Evolutionary conservation across 352 stramenopile genomes (phyloP), one percentile per base, ranked within the genome.

Genomic region (Globisporangium mamillatum): DNA sequence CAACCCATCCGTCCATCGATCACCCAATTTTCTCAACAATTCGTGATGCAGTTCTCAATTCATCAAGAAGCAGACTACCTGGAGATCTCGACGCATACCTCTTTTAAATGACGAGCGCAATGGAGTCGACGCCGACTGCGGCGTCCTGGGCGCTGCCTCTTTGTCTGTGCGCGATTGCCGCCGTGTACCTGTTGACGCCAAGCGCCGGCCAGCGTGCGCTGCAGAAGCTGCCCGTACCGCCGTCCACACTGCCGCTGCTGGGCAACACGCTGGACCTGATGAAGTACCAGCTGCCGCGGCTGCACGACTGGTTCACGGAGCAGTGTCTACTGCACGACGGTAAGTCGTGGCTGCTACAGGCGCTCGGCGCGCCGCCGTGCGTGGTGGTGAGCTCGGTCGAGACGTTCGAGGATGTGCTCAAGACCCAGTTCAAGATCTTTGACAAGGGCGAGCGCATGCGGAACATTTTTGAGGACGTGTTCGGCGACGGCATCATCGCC

Each of bases 391-490:
- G 60, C 32, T 50, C 53, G 4, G 69, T 71, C 1, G 67, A 81
- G 32, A 44, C 44, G 1, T 72, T 79, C 9, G 76, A 80, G 24
- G 76, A 75, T 16, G 77, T 80, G 60, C 69, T 75, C 41, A 74
- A 66, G 63, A 83, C 71, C 36, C 76, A 83, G 64, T 75, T 81
- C 41, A 64, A 77, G 10, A 65, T 68, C 52, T 83, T 79, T 52
- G 52, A 67, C 32, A 83, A 83, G 41, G 76, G 75, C 7, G 29
- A 66, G 55, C 66, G 64, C 63, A 68, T 72, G 53, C 54, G 63
- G 22, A 63, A 77, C 36, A 63, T 71, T 46, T 65, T 78, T 22
- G 38, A 22, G 10, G 64, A 69, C 1, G 16, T 80, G 20, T 67
- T 77, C 12, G 76, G 76, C 16, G 55, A 56, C 4, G 65, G 71